Evolutionary conservation across 345 rosid genomes (phyloP).

Genomic region (Trapa bicornis): DNA sequence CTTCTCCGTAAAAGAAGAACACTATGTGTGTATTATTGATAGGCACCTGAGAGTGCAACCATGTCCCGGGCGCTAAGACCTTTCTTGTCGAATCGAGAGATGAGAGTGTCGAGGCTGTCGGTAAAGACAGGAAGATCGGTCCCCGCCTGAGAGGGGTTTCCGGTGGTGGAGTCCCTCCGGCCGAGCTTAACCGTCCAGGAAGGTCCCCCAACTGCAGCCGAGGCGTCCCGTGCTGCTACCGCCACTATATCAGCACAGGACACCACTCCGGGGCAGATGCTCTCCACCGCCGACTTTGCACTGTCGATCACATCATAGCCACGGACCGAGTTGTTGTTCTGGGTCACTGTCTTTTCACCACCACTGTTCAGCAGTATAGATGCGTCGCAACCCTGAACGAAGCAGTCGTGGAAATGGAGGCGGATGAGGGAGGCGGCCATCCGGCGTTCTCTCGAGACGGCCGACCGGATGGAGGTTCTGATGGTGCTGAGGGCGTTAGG

Average conservation of each 20-base stretch:
- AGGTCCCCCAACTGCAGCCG: constrained; percentile 35
- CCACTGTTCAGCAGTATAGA: neutral
- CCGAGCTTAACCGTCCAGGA: constrained; percentile 31
- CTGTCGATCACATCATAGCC: constrained; percentile 39
- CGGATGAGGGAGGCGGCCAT: constrained; percentile 52
- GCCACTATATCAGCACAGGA: constrained; percentile 58
- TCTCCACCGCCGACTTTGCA: constrained; percentile 38
- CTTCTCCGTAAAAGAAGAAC: no score
- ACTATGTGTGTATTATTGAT: neutral
- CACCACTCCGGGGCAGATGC: constrained; percentile 38
- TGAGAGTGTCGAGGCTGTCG: constrained; percentile 23
- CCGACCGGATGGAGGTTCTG: constrained; percentile 25
- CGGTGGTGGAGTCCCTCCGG: constrained; percentile 29
- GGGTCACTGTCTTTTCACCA: constrained; percentile 1
- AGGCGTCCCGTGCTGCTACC: constrained; percentile 48
- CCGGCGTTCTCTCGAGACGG: constrained; percentile 31
- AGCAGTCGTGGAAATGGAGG: constrained; percentile 39
- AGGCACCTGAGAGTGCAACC: constrained; percentile 41
- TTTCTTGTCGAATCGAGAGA: constrained; percentile 23
- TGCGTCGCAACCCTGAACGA: constrained; percentile 42
- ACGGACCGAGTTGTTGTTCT: constrained; percentile 9
- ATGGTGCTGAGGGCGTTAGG: constrained; percentile 26
- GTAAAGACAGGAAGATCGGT: constrained; percentile 30
- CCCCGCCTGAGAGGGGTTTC: constrained; percentile 19
- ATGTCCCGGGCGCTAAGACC: constrained; percentile 44